phyloP scores from a whole-genome alignment of 768 basidiomycete genomes.

The Mycena crocata region DNA sequence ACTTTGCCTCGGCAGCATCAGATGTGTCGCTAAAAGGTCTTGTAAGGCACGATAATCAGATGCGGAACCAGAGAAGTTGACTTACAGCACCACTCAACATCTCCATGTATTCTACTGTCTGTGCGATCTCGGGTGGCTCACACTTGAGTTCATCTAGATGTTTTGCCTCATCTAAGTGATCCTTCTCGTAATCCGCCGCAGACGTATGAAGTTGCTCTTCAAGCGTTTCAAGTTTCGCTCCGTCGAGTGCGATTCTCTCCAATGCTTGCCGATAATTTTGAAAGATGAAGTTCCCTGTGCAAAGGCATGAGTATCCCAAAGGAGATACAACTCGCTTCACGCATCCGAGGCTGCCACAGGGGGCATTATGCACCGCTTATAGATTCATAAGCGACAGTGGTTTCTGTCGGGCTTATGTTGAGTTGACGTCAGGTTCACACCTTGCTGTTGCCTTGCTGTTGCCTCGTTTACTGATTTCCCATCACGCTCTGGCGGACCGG shows the following conservation, averaged over 20 bases:
- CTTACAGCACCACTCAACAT: neutral
- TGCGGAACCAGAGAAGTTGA: neutral
- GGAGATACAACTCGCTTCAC: neutral
- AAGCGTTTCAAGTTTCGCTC: neutral
- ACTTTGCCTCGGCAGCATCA: neutral
- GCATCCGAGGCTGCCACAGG: neutral
- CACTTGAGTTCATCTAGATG: neutral
- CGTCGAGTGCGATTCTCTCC: constrained; percentile 7
- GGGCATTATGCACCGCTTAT: too few relatives aligned
- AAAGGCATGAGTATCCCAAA: neutral
- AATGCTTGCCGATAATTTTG: constrained; percentile 16
- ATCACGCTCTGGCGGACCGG: too few relatives aligned
- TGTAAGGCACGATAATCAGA: neutral
- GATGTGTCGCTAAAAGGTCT: neutral
- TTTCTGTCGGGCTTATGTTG: too few relatives aligned
- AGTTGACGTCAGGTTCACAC: too few relatives aligned
- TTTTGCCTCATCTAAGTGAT: neutral
- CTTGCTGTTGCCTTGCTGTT: too few relatives aligned
- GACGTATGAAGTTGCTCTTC: neutral
- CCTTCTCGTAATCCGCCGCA: constrained; percentile 9
- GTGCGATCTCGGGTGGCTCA: neutral
- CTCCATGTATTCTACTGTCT: constrained; percentile 13
- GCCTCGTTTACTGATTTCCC: too few relatives aligned
- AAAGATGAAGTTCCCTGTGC: constrained; percentile 17
- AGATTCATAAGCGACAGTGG: too few relatives aligned